A percentile compares a stretch with the other conserved stretches of the same genome.
Evolutionary conservation across 2,329 filamentous ascomycete species (phyloP).

Genomic region (Ceratocystiopsis minuta): DNA sequence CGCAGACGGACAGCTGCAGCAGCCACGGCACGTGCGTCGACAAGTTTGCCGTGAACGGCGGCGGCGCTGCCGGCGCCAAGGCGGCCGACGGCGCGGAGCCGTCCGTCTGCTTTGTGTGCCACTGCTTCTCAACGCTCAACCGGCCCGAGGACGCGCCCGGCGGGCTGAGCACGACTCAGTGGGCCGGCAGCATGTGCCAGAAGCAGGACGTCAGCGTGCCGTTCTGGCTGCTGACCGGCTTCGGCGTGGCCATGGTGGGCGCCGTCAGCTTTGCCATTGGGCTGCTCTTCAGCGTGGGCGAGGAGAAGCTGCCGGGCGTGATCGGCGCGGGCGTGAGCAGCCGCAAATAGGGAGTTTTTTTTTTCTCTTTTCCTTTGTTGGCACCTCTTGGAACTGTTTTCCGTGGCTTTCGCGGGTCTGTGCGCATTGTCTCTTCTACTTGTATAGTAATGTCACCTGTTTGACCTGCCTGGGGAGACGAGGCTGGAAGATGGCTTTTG

Average conservation of each 20-base stretch:
- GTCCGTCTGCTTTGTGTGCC: constrained; percentile 54
- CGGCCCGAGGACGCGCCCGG: constrained; percentile 16
- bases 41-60: constrained; percentile 34
- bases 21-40: constrained; percentile 62
- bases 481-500: too few relatives aligned
- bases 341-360: constrained; percentile 31
- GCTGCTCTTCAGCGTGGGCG: constrained; percentile 66
- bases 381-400: neutral
- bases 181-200: constrained; percentile 74
- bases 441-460: too few relatives aligned
- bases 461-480: too few relatives aligned
- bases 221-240: constrained; percentile 72
- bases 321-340: constrained; percentile 86
- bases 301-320: constrained; percentile 77
- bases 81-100: neutral
- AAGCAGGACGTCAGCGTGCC: constrained; percentile 80
- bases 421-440: too few relatives aligned
- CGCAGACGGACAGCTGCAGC: constrained; percentile 60
- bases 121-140: constrained; percentile 43
- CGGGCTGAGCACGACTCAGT: constrained; percentile 39
- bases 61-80: constrained; percentile 16
- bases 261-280: constrained; percentile 54
- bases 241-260: constrained; percentile 51
- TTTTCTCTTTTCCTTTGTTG: neutral
- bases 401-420: too few relatives aligned